These are phyloP conservation scores for Chaetomium sp. DNA, from an alignment of 2,329 filamentous ascomycete species.

Conservation along the genomic window DNA sequence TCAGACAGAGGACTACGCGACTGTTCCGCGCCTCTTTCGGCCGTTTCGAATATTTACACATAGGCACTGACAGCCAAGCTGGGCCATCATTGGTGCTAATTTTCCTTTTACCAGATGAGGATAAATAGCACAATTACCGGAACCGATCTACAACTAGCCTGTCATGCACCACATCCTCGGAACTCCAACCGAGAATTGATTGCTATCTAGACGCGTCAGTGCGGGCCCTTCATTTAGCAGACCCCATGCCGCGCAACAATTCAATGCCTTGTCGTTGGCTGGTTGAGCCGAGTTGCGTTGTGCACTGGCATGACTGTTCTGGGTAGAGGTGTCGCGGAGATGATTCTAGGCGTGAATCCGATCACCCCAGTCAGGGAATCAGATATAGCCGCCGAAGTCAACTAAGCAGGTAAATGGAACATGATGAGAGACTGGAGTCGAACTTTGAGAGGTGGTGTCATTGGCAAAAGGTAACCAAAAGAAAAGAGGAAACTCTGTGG, in stretches of 20 bases:
- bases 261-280: not conserved
- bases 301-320: not conserved
- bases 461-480: not conserved
- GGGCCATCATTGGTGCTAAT: not conserved
- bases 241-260: constrained; percentile 6
- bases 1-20: not conserved
- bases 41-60: constrained; percentile 23
- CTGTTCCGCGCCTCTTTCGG: not conserved
- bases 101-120: not conserved
- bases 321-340: no score
- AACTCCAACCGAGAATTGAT: not conserved
- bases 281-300: not conserved
- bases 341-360: not conserved
- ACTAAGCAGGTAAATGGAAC: not conserved
- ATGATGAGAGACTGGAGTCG: no score
- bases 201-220: not conserved
- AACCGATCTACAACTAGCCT: not conserved
- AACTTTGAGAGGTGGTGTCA: no score
- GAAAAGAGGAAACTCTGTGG: not conserved
- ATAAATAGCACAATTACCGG: constrained; percentile 11
- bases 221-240: not conserved
- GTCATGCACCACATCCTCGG: not conserved
- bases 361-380: not conserved
- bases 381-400: not conserved
- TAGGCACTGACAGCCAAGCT: constrained; percentile 4